phyloP scores from a whole-genome alignment of 2,329 filamentous ascomycete genomes.

The Thielaviopsis ethacetica region DNA sequence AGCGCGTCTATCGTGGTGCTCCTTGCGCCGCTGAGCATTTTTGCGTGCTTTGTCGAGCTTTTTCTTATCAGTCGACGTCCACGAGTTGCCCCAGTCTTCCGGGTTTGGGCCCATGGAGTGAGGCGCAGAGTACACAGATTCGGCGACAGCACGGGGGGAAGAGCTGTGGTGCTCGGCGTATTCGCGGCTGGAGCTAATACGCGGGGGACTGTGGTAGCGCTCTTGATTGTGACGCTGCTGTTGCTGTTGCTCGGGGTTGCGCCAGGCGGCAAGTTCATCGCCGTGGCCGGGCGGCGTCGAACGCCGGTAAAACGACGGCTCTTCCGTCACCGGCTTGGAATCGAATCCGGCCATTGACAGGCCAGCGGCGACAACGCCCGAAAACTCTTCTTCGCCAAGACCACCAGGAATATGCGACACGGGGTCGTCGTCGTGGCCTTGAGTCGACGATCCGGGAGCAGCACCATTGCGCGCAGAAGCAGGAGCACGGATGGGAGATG shows the following conservation, averaged over 20 bases:
- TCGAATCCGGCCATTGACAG: slow-evolving; percentile 4
- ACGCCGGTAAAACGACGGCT: slow-evolving; percentile 5
- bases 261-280: slow-evolving; percentile 1
- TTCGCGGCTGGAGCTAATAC: not conserved
- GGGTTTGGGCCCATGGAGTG: not conserved
- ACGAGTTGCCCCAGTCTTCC: not conserved
- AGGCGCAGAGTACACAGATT: not conserved
- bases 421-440: not conserved
- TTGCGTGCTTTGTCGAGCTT: not conserved
- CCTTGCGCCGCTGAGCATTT: not conserved
- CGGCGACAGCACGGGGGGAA: not conserved
- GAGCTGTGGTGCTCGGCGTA: not conserved
- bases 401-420: not conserved
- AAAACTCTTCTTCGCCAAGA: slow-evolving; percentile 4
- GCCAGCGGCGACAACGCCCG: slow-evolving; percentile 4
- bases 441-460: not conserved
- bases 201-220: not conserved
- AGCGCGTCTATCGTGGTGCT: not conserved
- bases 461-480: not conserved
- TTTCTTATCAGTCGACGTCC: not conserved
- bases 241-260: not conserved
- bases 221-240: not conserved
- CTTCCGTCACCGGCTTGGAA: not conserved
- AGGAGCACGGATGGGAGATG: slow-evolving; percentile 8
- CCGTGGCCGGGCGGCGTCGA: slow-evolving; percentile 1